These are phyloP conservation scores for Rhizopus sp. DNA, from an alignment of 371 early-diverging fungal species.

Conservation along the genomic window DNA sequence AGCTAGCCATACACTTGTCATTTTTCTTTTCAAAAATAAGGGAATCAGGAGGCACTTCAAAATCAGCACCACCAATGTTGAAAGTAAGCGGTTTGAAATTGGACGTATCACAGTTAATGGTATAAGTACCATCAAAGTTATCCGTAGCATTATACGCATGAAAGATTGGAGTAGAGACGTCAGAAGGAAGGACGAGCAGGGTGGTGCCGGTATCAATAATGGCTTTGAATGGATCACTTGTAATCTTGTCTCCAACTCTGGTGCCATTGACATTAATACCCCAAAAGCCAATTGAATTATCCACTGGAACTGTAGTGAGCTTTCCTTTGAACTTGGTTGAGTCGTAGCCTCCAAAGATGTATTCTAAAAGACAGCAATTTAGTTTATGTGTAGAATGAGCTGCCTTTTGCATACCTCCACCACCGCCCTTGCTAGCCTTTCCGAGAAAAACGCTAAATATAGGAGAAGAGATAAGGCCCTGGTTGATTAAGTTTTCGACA, in stretches of 20 bases:
- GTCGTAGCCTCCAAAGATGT: slow-evolving; percentile 52
- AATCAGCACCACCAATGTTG: slow-evolving; percentile 17
- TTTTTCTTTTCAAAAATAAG: slow-evolving; percentile 18
- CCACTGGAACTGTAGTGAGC: slow-evolving; percentile 50
- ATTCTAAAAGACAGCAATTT: slow-evolving; percentile 13
- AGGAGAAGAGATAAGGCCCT: slow-evolving; percentile 35
- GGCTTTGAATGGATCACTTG: slow-evolving; percentile 26
- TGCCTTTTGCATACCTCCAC: slow-evolving; percentile 25
- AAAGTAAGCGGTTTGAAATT: slow-evolving; percentile 19
- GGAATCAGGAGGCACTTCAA: slow-evolving; percentile 20
- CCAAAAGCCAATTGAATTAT: slow-evolving; percentile 48
- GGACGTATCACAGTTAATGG: slow-evolving; percentile 21
- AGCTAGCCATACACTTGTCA: slow-evolving; percentile 21
- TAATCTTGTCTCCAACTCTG: slow-evolving; percentile 4
- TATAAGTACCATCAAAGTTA: slow-evolving; percentile 27
- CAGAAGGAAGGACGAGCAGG: slow-evolving; percentile 50
- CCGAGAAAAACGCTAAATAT: slow-evolving; percentile 34
- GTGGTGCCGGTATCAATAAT: slow-evolving; percentile 69
- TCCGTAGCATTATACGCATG: slow-evolving; percentile 19
- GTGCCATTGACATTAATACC: slow-evolving; percentile 41
- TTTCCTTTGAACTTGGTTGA: slow-evolving; percentile 44
- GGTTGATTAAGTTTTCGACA: slow-evolving; percentile 43
- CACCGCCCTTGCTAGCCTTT: slow-evolving; percentile 32
- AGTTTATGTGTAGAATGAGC: not conserved
- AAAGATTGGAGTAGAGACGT: slow-evolving; percentile 29